A percentile compares a stretch with the other conserved stretches of the same genome.
Evolutionary conservation across 2,329 filamentous ascomycete species (phyloP).

Genomic region (Colletotrichum ledebouriae): DNA sequence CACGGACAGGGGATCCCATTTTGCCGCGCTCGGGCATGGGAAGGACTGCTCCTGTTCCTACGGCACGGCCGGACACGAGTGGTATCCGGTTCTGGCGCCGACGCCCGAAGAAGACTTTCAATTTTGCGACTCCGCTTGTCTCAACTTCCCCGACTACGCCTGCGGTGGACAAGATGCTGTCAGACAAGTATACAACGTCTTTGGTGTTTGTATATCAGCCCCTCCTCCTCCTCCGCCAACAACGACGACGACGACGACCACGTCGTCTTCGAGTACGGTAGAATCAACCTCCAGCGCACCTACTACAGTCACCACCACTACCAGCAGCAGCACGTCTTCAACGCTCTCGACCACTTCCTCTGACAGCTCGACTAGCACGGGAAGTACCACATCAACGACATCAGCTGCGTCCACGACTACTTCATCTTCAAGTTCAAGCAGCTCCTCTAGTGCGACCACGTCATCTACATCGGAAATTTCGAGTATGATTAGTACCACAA

Average conservation of each 20-base stretch:
- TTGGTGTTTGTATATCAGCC: not conserved
- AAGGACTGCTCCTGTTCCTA: conserved; percentile 12
- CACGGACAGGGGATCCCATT: not conserved
- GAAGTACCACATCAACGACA: too few species aligned
- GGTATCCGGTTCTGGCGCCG: conserved; percentile 4
- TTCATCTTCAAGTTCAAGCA: too few species aligned
- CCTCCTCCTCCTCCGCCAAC: not conserved
- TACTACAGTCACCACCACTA: too few species aligned
- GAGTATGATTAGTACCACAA: too few species aligned
- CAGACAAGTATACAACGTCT: not conserved
- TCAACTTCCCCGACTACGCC: not conserved
- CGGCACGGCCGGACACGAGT: conserved; percentile 11
- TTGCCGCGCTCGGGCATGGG: not conserved
- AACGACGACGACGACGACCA: not conserved
- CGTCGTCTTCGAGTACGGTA: not conserved
- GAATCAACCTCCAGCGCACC: not conserved
- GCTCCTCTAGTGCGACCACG: too few species aligned
- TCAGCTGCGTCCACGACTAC: too few species aligned
- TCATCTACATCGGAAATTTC: too few species aligned
- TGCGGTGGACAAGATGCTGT: not conserved
- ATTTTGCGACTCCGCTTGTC: not conserved
- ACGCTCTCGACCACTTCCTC: too few species aligned
- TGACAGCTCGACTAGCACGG: too few species aligned
- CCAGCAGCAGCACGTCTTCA: too few species aligned
- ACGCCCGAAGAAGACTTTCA: not conserved